phyloP scores from a whole-genome alignment of 2,329 filamentous ascomycete genomes.

The Talaromyces sp. region DNA sequence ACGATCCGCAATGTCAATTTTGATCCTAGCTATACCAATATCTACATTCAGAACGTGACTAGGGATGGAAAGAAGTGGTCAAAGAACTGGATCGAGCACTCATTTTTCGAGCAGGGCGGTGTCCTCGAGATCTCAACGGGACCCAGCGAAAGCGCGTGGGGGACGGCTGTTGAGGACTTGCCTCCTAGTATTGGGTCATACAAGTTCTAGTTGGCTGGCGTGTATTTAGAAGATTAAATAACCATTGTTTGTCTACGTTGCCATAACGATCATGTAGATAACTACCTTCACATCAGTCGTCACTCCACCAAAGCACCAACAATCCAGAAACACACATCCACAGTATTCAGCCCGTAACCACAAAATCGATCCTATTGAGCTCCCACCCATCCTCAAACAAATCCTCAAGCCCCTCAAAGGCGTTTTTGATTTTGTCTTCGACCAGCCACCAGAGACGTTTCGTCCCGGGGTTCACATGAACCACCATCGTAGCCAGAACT shows the following conservation, averaged over 20 bases:
- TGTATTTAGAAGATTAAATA: background rate
- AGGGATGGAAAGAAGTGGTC: conserved; percentile 54
- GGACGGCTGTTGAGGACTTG: conserved; percentile 50
- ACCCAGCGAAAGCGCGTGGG: conserved; percentile 60
- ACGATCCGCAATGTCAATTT: conserved; percentile 54
- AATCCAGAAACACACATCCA: background rate
- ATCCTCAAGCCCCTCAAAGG: background rate
- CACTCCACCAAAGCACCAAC: background rate
- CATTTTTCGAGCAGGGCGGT: conserved; percentile 59
- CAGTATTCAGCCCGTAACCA: background rate
- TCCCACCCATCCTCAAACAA: background rate
- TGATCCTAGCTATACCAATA: conserved; percentile 48
- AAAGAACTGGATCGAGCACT: conserved; percentile 61
- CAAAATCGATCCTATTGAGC: background rate
- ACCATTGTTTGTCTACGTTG: background rate
- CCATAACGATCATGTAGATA: background rate
- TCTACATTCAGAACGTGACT: conserved; percentile 61
- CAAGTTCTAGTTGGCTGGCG: background rate
- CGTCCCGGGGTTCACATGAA: background rate
- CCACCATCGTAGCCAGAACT: background rate
- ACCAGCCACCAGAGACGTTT: background rate
- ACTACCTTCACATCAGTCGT: background rate
- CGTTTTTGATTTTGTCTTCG: background rate
- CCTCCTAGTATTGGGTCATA: conserved; percentile 49
- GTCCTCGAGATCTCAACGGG: conserved; percentile 58